Evolutionary conservation across 1,284 basidiomycete genomes (phyloP).

Genomic region (Moesziomyces aphidis): DNA sequence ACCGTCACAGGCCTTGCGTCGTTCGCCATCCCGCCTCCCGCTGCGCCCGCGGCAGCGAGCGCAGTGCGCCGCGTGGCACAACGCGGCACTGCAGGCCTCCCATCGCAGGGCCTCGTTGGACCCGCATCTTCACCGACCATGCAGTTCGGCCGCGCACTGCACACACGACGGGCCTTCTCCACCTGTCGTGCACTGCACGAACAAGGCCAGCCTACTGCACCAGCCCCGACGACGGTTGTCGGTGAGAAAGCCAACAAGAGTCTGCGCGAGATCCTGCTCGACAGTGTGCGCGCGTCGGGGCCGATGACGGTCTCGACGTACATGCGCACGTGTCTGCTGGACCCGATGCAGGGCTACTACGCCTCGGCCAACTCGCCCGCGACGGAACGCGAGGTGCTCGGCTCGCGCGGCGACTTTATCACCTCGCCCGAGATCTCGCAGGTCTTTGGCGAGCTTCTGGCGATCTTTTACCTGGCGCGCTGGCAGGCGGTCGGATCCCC

Average conservation of each 20-base stretch:
- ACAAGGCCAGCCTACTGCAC: not conserved
- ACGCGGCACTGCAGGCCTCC: no score
- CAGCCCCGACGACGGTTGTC: not conserved
- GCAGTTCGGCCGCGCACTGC: slow-evolving; percentile 24
- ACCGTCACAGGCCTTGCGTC: slow-evolving; percentile 34
- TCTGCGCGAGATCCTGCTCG: slow-evolving; percentile 40
- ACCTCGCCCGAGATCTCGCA: slow-evolving; percentile 97
- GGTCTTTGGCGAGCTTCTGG: slow-evolving; percentile 84
- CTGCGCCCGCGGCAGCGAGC: not conserved
- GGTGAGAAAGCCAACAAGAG: slow-evolving; percentile 25
- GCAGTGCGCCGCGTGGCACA: not conserved
- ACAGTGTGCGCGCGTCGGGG: slow-evolving; percentile 49
- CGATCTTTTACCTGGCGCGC: slow-evolving; percentile 80
- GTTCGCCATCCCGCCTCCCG: slow-evolving; percentile 33
- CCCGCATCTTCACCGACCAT: not conserved
- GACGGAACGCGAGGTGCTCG: slow-evolving; percentile 76
- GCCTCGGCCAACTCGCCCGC: slow-evolving; percentile 39
- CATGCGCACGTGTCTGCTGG: slow-evolving; percentile 65
- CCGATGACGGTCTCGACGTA: slow-evolving; percentile 65
- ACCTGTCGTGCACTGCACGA: not conserved
- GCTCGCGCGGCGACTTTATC: slow-evolving; percentile 89
- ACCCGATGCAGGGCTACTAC: slow-evolving; percentile 66
- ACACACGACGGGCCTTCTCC: slow-evolving; percentile 22
- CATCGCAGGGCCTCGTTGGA: no score
- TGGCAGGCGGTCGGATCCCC: slow-evolving; percentile 77